Evolutionary conservation across 441 rosid genomes (phyloP), one percentile per base, ranked within the genome.

Genomic region (Dalechampia spathulata): DNA sequence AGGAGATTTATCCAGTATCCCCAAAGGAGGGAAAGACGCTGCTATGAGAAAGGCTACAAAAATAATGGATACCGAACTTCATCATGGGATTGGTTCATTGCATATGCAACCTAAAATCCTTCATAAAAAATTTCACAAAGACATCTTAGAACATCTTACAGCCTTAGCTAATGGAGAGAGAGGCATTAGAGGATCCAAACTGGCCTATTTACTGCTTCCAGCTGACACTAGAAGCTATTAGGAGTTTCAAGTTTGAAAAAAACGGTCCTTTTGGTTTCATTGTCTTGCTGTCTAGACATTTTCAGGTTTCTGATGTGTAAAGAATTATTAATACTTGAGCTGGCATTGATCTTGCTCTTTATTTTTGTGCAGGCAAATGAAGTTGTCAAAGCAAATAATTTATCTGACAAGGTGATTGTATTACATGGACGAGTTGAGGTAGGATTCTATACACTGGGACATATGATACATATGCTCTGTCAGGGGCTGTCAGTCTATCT

Each of bases 381-480:
- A 81, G 96, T 93, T 67, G 95, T 93, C 67, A 93, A 83, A 78
- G 97, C 99, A 47, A 93, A 89, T 64, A 78, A 80, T 75, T 78
- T 93, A 57, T 74, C 95, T 51, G 89, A 87, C 65, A 86, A 69
- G 61, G 72, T 93, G 70, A 79, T 83, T 44, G 99, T 93, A 57
- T 68, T 93, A 69, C 99, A 87, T 58, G 97, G 97, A 52, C 76
- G 99, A 55, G 96, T 93, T 61, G 99, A 93, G 96, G 99, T 93
- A 81, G 58, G 61, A 65, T 74, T 61, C 55, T 52, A 12, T 28
- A 21, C 40, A 43, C 28, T 49, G 43, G 42, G 10, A 40, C 22
- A 40, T 34, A 40, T 66, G 51, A 44, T 44, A 49, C 16, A 39
- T 65, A 21, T 30, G 26, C 37, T 63, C 14, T 47, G n/a, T 13